Percentiles rank a stretch among this genome's conserved stretches.
Evolutionary conservation across 2,329 filamentous ascomycete species (phyloP).

Genomic region (Periglandula ipomoeae): DNA sequence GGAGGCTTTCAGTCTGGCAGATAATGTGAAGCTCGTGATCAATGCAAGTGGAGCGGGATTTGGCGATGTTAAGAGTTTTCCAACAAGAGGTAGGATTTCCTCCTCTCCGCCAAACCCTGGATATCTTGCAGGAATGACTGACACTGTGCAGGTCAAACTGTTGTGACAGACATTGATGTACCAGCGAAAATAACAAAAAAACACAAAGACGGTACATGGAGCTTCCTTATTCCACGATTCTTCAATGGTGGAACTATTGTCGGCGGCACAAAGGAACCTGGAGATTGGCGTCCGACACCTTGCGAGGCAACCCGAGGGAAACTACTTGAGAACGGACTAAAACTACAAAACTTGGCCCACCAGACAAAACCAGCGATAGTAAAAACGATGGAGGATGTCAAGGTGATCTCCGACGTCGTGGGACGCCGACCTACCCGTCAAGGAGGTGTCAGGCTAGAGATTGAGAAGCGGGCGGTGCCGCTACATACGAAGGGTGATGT

Average conservation of each 20-base stretch:
- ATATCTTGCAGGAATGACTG: neutral
- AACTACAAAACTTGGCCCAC: slow-evolving; percentile 19
- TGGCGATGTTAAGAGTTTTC: slow-evolving; percentile 22
- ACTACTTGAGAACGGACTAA: slow-evolving; percentile 31
- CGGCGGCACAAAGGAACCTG: slow-evolving; percentile 53
- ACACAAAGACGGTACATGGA: slow-evolving; percentile 52
- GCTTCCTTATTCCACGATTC: slow-evolving; percentile 51
- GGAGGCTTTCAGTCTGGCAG: slow-evolving; percentile 20
- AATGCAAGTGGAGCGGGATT: slow-evolving; percentile 27
- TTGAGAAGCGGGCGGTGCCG: slow-evolving; percentile 24
- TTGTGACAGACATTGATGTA: slow-evolving; percentile 28
- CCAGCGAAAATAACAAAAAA: slow-evolving; percentile 46
- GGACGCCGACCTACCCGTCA: slow-evolving; percentile 34
- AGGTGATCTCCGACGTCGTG: slow-evolving; percentile 32
- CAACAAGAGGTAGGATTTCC: slow-evolving; percentile 20
- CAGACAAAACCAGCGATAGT: slow-evolving; percentile 9
- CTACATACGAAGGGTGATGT: neutral
- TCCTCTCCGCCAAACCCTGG: neutral
- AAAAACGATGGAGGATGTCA: slow-evolving; percentile 14
- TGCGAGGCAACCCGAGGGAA: slow-evolving; percentile 34
- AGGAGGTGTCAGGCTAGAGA: slow-evolving; percentile 43
- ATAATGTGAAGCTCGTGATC: slow-evolving; percentile 17
- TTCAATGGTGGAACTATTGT: slow-evolving; percentile 54
- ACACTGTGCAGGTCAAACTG: slow-evolving; percentile 22
- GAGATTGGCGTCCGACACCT: slow-evolving; percentile 34